Percentiles rank a stretch among this genome's conserved stretches.
Conservation (phyloP, 75 land plant genomes). For the Cunninghamia lanceolata region DNA sequence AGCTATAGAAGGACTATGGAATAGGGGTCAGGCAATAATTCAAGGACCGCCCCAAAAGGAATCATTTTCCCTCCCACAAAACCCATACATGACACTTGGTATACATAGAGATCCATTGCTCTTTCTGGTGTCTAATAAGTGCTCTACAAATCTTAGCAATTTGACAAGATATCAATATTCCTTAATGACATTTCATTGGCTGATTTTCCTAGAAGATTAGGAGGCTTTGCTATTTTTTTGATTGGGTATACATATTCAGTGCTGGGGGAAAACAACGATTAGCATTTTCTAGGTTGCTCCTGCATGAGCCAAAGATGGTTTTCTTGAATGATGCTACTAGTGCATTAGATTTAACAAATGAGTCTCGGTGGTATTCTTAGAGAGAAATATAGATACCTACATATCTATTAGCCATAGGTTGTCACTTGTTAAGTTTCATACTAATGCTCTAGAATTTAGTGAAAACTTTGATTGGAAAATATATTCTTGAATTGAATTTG, state of each 20-base stretch:
- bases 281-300: constrained; percentile 42
- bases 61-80: constrained; percentile 44
- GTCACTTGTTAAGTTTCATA: constrained; percentile 40
- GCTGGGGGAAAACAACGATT: constrained; percentile 44
- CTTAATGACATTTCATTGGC: constrained; percentile 37
- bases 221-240: constrained; percentile 30
- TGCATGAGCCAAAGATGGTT: constrained; percentile 37
- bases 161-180: constrained; percentile 13
- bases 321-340: constrained; percentile 51
- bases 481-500: constrained; percentile 26
- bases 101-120: constrained; percentile 38
- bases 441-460: too few relatives aligned
- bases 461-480: constrained; percentile 25
- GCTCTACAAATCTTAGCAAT: constrained; percentile 9
- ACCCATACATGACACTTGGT: constrained; percentile 50
- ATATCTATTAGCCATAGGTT: constrained; percentile 47
- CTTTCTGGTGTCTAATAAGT: constrained; percentile 21
- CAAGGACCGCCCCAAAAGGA: constrained; percentile 30
- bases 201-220: constrained; percentile 25
- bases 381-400: constrained; percentile 22
- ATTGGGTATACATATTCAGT: constrained; percentile 41
- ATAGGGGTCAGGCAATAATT: constrained; percentile 28
- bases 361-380: constrained; percentile 30
- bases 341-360: constrained; percentile 39
- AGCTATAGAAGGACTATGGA: constrained; percentile 50